Evolutionary conservation across 2,329 filamentous ascomycete genomes (phyloP).

Genomic region (Cercospora zeae-maydis): DNA sequence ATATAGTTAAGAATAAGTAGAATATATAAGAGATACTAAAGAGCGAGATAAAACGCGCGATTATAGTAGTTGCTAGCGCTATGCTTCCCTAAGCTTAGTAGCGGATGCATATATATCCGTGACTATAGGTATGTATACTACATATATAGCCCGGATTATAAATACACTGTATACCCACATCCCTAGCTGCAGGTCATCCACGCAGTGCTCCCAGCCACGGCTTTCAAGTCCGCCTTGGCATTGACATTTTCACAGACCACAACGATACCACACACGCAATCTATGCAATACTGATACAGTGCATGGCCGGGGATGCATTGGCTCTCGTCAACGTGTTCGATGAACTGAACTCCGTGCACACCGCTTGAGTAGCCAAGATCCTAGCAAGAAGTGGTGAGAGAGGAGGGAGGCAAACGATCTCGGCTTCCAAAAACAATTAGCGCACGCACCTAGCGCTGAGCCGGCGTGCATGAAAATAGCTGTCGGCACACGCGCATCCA

Average conservation of each 20-base stretch:
- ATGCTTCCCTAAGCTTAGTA: no score
- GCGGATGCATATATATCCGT: no score
- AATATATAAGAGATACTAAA: no score
- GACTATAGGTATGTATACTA: no score
- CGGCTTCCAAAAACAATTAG: slow-evolving; percentile 7
- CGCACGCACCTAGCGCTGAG: slow-evolving; percentile 4
- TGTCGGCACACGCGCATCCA: not conserved
- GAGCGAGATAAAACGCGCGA: no score
- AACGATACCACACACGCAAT: not conserved
- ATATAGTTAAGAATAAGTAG: no score
- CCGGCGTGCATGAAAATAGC: slow-evolving; percentile 9
- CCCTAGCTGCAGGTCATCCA: not conserved
- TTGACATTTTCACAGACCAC: not conserved
- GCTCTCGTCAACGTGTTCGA: not conserved
- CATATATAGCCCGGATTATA: no score
- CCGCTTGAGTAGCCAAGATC: not conserved
- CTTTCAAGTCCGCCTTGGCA: slow-evolving; percentile 9
- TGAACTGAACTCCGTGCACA: not conserved
- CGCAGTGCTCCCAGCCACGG: slow-evolving; percentile 3
- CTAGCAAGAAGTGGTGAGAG: not conserved
- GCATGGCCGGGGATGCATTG: not conserved
- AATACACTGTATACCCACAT: no score
- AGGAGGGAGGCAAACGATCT: not conserved
- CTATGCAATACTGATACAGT: not conserved
- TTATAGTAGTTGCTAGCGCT: no score